Conservation (phyloP, 2,329 filamentous ascomycete genomes). For the Colletotrichum camelliae region DNA sequence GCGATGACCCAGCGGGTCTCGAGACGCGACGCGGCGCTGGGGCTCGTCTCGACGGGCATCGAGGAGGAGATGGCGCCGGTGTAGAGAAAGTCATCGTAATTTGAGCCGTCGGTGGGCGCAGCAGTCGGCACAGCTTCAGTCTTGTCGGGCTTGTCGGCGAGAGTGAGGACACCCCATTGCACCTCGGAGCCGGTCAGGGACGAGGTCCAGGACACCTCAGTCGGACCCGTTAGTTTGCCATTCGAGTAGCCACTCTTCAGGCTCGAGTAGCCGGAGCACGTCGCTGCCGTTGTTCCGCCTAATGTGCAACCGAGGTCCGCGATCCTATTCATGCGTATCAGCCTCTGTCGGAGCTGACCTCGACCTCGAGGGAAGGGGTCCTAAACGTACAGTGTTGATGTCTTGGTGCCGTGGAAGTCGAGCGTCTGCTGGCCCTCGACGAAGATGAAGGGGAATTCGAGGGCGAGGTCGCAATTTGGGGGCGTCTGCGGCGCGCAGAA, state of each 20-base stretch:
- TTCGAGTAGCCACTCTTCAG: constrained; percentile 43
- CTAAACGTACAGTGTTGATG: constrained; percentile 46
- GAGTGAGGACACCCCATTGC: constrained; percentile 50
- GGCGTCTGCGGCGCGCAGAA: constrained; percentile 51
- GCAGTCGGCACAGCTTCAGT: constrained; percentile 18
- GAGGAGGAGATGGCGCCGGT: constrained; percentile 8
- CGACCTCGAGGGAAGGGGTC: not conserved
- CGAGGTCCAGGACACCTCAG: constrained; percentile 49
- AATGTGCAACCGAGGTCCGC: constrained; percentile 49
- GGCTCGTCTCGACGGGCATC: constrained; percentile 16
- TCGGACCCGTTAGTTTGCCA: constrained; percentile 45
- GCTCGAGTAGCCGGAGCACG: constrained; percentile 55
- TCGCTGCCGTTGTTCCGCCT: constrained; percentile 46
- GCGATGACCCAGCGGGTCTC: not conserved
- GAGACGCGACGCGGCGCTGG: constrained; percentile 12
- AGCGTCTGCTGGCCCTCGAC: constrained; percentile 51
- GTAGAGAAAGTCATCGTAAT: constrained; percentile 22
- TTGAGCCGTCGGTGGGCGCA: not conserved
- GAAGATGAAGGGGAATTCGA: constrained; percentile 52
- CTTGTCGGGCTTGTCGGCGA: constrained; percentile 40
- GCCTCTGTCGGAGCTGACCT: not conserved
- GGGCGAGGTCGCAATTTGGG: constrained; percentile 46
- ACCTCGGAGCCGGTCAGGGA: constrained; percentile 47
- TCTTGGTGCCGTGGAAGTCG: constrained; percentile 46
- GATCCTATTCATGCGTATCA: constrained; percentile 35